Conservation (phyloP, 257 asterid species). For the Catharanthus roseus region DNA sequence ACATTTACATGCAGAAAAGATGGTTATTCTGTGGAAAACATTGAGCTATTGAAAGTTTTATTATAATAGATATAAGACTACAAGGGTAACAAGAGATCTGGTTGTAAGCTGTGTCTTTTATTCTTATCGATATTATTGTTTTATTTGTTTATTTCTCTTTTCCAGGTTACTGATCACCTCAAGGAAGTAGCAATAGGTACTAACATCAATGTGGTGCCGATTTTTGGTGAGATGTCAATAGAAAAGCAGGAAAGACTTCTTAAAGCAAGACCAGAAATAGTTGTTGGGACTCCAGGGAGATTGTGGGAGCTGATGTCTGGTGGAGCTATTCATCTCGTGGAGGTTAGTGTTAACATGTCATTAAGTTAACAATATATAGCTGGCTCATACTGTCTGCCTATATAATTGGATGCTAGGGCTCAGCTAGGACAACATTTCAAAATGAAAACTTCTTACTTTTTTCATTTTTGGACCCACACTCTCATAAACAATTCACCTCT, state of each 20-base stretch:
- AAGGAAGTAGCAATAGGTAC: conserved; percentile 61
- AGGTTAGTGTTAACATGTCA: conserved; percentile 48
- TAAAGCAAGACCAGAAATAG: conserved; percentile 86
- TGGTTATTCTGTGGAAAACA: background rate
- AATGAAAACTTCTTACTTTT: too few relatives aligned
- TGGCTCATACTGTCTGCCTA: conserved; percentile 1
- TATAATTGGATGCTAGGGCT: background rate
- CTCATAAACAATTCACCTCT: too few relatives aligned
- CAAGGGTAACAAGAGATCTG: background rate
- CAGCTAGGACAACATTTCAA: too few relatives aligned
- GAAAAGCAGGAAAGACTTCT: conserved; percentile 93
- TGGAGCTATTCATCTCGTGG: conserved; percentile 75
- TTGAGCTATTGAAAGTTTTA: background rate
- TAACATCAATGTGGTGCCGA: conserved; percentile 63
- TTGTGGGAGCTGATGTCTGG: conserved; percentile 97
- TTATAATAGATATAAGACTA: background rate
- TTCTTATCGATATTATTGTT: background rate
- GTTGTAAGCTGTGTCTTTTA: background rate
- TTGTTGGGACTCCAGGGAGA: conserved; percentile 99
- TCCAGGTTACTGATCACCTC: conserved; percentile 88
- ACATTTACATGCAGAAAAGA: background rate
- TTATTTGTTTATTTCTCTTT: conserved; percentile 2
- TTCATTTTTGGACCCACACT: too few relatives aligned
- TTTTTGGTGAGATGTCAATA: conserved; percentile 93
- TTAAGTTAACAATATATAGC: conserved; percentile 4